These are phyloP conservation scores for Poa pratensis DNA, from an alignment of 176 grass and related monocot genomes.

Conservation along the genomic window DNA sequence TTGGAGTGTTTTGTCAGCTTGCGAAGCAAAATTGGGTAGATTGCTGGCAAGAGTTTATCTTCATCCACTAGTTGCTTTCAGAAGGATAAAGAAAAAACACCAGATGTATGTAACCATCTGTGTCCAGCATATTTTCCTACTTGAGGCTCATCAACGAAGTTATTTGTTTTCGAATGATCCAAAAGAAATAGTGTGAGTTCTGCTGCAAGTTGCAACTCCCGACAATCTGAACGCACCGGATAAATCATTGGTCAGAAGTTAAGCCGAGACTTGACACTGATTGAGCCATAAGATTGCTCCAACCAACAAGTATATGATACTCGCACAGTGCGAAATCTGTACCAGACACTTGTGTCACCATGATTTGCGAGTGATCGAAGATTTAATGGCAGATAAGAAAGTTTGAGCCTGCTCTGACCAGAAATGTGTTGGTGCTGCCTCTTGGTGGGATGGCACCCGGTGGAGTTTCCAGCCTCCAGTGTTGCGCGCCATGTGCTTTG, in stretches of 20 bases:
- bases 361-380: not conserved
- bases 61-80: not conserved
- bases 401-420: not conserved
- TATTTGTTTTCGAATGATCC: not conserved
- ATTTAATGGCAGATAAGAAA: not conserved
- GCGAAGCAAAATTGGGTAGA: not conserved
- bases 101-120: not conserved
- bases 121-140: not conserved
- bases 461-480: constrained; percentile 1
- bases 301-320: not conserved
- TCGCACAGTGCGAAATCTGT: not conserved
- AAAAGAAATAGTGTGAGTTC: not conserved
- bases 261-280: not conserved
- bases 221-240: not conserved
- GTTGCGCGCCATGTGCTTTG: constrained; percentile 35
- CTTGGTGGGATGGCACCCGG: not conserved
- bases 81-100: not conserved
- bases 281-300: constrained; percentile 6
- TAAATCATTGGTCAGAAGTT: not conserved
- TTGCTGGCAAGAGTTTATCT: not conserved
- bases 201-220: not conserved
- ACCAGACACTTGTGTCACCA: not conserved
- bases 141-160: not conserved
- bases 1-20: not conserved
- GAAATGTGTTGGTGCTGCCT: constrained; percentile 5